These are phyloP conservation scores for Xylaria palmicola DNA, from an alignment of 495 filamentous ascomycete genomes.

Conservation along the genomic window DNA sequence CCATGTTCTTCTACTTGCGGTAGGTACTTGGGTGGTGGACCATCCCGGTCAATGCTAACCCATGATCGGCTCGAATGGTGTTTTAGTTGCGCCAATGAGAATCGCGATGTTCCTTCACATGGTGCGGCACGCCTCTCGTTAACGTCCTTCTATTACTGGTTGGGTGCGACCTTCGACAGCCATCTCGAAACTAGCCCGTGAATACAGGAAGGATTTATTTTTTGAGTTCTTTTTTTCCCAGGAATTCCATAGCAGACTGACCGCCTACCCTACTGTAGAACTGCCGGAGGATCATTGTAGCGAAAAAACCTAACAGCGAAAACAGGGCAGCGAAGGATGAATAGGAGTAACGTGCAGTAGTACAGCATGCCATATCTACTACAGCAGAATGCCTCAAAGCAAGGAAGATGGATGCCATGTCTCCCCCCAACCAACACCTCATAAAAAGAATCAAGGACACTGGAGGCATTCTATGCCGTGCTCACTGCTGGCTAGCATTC, in stretches of 20 bases:
- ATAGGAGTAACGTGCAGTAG: neutral
- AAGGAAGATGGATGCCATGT: neutral
- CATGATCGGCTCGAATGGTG: neutral
- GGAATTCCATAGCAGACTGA: neutral
- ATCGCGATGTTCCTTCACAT: neutral
- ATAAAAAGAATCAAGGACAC: neutral
- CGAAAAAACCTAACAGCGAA: neutral
- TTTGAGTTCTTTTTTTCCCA: too few species aligned
- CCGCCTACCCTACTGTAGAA: neutral
- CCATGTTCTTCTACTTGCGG: neutral
- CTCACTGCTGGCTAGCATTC: neutral
- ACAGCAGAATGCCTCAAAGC: neutral
- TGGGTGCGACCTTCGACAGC: neutral
- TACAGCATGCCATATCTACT: neutral
- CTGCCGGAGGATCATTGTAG: conserved; percentile 6
- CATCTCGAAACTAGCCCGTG: neutral
- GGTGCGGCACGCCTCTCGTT: conserved; percentile 1
- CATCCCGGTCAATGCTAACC: neutral
- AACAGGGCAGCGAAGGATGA: neutral
- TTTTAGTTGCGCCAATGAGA: neutral
- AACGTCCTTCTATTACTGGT: neutral
- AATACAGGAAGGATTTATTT: neutral
- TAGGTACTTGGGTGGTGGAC: neutral
- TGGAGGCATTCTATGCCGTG: neutral
- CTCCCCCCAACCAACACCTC: neutral